phyloP scores from a whole-genome alignment of 805 yeast species.

The Wickerhamiella cacticola region DNA sequence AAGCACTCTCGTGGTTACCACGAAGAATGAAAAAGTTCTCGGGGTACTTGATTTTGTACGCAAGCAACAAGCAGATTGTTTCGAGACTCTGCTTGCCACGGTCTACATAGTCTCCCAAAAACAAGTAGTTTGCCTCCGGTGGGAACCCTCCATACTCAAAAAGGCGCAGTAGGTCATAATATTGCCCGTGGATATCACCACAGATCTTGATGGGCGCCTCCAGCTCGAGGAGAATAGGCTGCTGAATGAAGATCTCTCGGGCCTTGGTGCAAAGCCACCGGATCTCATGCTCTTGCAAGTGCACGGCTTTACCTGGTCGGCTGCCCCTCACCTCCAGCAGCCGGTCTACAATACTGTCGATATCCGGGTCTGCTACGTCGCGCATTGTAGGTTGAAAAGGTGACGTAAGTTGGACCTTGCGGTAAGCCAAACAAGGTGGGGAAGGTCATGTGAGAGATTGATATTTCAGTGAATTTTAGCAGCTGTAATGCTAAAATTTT shows the following conservation, averaged over 20 bases:
- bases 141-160: constrained; percentile 99
- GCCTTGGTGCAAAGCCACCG: constrained; percentile 94
- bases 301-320: constrained; percentile 95
- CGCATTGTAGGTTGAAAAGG: constrained; percentile 23
- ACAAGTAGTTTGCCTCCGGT: constrained; percentile 93
- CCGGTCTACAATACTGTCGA: constrained; percentile 94
- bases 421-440: constrained; percentile 3
- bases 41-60: constrained; percentile 95
- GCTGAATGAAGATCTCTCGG: constrained; percentile 94
- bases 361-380: constrained; percentile 65
- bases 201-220: constrained; percentile 93
- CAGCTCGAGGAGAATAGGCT: constrained; percentile 86
- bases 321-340: constrained; percentile 95
- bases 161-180: constrained; percentile 85
- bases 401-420: constrained; percentile 10
- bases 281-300: constrained; percentile 85
- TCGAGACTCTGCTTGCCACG: constrained; percentile 97
- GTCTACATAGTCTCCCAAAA: constrained; percentile 95
- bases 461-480: too few relatives aligned
- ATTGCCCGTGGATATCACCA: constrained; percentile 98
- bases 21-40: constrained; percentile 93
- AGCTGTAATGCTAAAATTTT: too few relatives aligned
- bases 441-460: neutral
- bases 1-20: constrained; percentile 98
- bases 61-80: constrained; percentile 85